Conservation (phyloP, 2,329 filamentous ascomycete species). For the Sphaerulina populicola region DNA sequence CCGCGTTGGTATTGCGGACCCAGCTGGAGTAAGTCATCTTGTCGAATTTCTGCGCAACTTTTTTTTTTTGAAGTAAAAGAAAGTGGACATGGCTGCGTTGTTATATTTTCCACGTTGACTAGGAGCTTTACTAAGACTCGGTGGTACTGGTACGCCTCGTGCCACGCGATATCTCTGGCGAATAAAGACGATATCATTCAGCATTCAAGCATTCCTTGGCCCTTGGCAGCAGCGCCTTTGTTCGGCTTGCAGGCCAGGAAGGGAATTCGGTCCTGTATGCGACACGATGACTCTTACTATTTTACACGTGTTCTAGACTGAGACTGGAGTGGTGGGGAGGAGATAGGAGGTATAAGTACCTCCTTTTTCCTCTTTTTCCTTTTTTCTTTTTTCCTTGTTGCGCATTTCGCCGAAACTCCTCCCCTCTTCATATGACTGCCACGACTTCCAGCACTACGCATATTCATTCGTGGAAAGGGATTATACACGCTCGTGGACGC, state of each 20-base stretch:
- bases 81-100: neutral
- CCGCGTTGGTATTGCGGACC: constrained; percentile 28
- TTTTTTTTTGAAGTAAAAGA: no score
- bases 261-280: neutral
- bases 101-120: no score
- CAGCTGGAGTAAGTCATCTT: constrained; percentile 20
- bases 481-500: neutral
- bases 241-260: constrained; percentile 3
- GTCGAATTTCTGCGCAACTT: no score
- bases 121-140: no score
- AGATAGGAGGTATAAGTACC: neutral
- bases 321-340: neutral
- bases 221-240: neutral
- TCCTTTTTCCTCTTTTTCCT: no score
- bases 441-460: no score
- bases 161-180: constrained; percentile 8
- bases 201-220: constrained; percentile 3
- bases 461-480: neutral
- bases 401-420: no score
- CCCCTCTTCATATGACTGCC: no score
- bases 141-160: constrained; percentile 2
- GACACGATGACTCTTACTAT: no score
- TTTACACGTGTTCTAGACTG: no score
- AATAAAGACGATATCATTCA: neutral
- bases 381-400: no score